Evolutionary conservation across 345 rosid genomes (phyloP), one percentile per base, ranked within the genome.

Genomic region (Gossypium stocksii): DNA sequence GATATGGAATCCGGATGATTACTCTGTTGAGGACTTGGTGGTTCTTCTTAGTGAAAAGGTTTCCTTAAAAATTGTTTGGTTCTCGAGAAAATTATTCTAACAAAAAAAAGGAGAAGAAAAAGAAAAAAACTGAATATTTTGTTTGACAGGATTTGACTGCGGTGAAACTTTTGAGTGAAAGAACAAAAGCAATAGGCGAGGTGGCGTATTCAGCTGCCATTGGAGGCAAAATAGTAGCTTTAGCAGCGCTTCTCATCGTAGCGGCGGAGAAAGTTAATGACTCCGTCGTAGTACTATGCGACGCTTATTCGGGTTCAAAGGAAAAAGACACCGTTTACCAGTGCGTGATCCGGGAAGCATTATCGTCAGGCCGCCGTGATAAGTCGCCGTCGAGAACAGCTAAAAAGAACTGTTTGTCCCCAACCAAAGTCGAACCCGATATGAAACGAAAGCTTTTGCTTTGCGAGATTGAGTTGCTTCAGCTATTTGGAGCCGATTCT

Each of bases 391-490:
- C 23, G 44, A 67, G 76, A 64, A 73, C 81, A 0, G 76, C 76
- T 19, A 82, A 81, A 61, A 77, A 67, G 53, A 71, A 70, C 25
- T 70, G 73, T 49, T 20, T 51, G 29, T 19, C 51, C 7, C 81
- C 75, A 5, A 60, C 78, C 22, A 43, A 80, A 71, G 71, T 76
- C 70, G 83, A 75, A 74, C 72, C 74, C 19, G 76, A 65, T 7
- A 72, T 67, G 79, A 89, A 83, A 74, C 77, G 94, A 66, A 87
- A 83, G 79, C 85, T 91, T 52, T 74, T 87, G 82, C 91, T 93
- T 66, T 63, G 82, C 61, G 89, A 80, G 86, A 89, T 91, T 66
- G 91, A 82, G 85, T 74, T 93, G 81, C 92, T 91, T 67, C 97
- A 89, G 82, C 86, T 89, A 61, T 91, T 87, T 51, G 93, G 85